phyloP scores from a whole-genome alignment of 2,329 filamentous ascomycete species.

The Pestalotiopsis sp. region DNA sequence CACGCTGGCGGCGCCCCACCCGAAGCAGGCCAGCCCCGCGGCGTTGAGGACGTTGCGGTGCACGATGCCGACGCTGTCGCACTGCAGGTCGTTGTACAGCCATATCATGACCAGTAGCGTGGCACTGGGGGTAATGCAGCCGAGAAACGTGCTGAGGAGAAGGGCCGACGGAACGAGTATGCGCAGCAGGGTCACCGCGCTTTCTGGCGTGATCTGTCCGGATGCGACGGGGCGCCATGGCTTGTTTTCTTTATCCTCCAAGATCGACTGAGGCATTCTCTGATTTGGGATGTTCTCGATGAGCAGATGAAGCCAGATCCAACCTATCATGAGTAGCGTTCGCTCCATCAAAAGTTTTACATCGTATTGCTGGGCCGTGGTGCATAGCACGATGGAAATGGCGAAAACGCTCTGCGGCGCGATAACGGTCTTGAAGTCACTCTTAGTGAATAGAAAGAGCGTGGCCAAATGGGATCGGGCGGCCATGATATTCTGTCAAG shows the following conservation, averaged over 20 bases:
- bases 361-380: not conserved
- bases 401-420: not conserved
- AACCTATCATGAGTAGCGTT: not conserved
- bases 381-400: not conserved
- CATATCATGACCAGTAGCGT: conserved; percentile 16
- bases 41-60: conserved; percentile 29
- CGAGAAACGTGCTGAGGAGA: not conserved
- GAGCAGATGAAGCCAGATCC: not conserved
- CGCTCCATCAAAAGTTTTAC: not conserved
- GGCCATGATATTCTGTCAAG: not conserved
- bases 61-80: conserved; percentile 27
- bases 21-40: conserved; percentile 19
- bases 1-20: conserved; percentile 27
- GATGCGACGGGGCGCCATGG: conserved; percentile 20
- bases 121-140: not conserved
- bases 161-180: not conserved
- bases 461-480: not conserved
- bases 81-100: conserved; percentile 25
- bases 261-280: not conserved
- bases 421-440: not conserved
- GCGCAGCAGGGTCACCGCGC: not conserved
- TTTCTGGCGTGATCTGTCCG: conserved; percentile 6
- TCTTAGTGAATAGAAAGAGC: not conserved
- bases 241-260: conserved; percentile 20
- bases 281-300: conserved; percentile 22